Percentiles rank a stretch among this genome's conserved stretches.
phyloP scores from a whole-genome alignment of 75 land plant species.

The Chamaecyparis obtusa region DNA sequence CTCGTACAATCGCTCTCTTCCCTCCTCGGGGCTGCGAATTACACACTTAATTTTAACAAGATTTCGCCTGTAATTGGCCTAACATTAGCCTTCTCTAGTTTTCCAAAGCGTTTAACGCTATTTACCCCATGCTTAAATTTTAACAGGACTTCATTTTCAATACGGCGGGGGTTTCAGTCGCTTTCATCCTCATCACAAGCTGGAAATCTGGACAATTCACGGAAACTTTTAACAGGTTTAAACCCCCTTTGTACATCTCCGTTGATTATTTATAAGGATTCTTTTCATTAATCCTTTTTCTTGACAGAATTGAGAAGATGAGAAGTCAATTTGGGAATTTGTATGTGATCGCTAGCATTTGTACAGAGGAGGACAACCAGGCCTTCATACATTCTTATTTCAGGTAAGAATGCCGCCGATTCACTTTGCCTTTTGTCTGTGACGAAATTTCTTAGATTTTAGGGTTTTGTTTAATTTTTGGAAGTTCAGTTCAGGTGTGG shows the following conservation, averaged over 20 bases:
- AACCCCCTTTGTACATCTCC: neutral
- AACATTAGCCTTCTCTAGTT: neutral
- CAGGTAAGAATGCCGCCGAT: conserved; percentile 33
- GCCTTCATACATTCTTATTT: conserved; percentile 63
- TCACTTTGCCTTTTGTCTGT: neutral
- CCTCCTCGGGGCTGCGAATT: conserved; percentile 58
- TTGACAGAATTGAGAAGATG: conserved; percentile 55
- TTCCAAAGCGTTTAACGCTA: neutral
- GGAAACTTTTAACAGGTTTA: conserved; percentile 41
- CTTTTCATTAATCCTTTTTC: neutral
- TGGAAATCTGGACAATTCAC: conserved; percentile 36
- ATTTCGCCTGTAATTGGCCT: conserved; percentile 55
- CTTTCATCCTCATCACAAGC: conserved; percentile 61
- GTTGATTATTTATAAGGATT: neutral
- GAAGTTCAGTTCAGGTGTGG: conserved; percentile 40
- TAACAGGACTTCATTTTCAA: conserved; percentile 83
- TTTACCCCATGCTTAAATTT: neutral
- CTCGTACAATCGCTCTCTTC: conserved; percentile 51
- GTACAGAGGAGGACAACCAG: conserved; percentile 61
- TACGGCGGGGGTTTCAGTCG: conserved; percentile 69
- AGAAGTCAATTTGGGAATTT: conserved; percentile 58
- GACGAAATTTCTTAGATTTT: too few species aligned
- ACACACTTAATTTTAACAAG: conserved; percentile 54
- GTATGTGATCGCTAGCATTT: conserved; percentile 56
- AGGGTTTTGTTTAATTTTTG: neutral